These are phyloP conservation scores for Penicillium fimorum DNA, from an alignment of 495 filamentous ascomycete genomes.

Conservation along the genomic window DNA sequence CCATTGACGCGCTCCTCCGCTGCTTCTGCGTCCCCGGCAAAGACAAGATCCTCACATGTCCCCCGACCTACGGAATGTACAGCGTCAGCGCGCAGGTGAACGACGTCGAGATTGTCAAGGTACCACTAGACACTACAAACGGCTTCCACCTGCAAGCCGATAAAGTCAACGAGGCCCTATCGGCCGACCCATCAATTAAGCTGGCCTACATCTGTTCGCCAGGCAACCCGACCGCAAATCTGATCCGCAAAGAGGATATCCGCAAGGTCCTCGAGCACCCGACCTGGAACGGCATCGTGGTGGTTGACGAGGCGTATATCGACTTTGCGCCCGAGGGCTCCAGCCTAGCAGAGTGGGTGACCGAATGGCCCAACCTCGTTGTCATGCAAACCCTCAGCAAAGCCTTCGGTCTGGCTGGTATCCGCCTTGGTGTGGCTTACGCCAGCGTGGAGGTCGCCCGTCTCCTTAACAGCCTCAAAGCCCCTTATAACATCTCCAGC, in stretches of 20 bases:
- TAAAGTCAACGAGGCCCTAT: conserved; percentile 63
- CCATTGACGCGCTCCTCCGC: conserved; percentile 87
- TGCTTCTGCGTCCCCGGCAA: conserved; percentile 85
- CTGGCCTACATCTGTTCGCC: conserved; percentile 89
- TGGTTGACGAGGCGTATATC: conserved; percentile 95
- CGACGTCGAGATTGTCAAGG: conserved; percentile 80
- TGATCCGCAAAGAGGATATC: conserved; percentile 76
- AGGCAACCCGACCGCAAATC: conserved; percentile 83
- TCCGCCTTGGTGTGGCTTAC: conserved; percentile 72
- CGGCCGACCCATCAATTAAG: conserved; percentile 70
- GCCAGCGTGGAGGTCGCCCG: conserved; percentile 66
- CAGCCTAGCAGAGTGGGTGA: conserved; percentile 88
- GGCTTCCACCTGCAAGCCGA: conserved; percentile 69
- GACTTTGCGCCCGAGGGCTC: conserved; percentile 82
- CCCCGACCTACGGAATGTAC: conserved; percentile 99
- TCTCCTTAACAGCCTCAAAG: conserved; percentile 87
- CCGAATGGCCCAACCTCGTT: conserved; percentile 91
- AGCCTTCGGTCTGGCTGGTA: conserved; percentile 92
- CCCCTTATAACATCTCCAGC: conserved; percentile 89
- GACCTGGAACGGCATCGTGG: conserved; percentile 91
- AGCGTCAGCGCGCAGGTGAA: conserved; percentile 89
- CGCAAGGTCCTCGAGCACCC: conserved; percentile 75
- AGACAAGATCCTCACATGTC: conserved; percentile 90
- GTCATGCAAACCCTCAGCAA: conserved; percentile 98
- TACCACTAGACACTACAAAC: conserved; percentile 63